phyloP scores from a whole-genome alignment of 2,329 filamentous ascomycete genomes.

The Botrytis medusae region DNA sequence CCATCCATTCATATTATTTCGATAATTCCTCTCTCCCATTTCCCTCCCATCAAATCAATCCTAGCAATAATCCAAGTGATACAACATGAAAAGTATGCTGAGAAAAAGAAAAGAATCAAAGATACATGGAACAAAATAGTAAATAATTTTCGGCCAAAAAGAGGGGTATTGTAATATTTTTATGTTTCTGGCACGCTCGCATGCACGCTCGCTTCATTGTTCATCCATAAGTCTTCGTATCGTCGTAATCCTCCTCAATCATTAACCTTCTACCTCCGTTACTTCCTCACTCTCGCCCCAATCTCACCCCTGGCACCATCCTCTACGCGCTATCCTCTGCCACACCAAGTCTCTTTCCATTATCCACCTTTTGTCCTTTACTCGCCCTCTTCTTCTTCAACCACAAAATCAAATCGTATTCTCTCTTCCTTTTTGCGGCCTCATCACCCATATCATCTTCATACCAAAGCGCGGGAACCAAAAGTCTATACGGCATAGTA shows the following conservation, averaged over 20 bases:
- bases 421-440: constrained; percentile 23
- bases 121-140: neutral
- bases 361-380: neutral
- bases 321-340: constrained; percentile 42
- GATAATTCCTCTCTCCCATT: neutral
- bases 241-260: neutral
- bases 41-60: neutral
- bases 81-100: neutral
- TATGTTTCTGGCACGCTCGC: neutral
- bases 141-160: neutral
- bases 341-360: constrained; percentile 29
- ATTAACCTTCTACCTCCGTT: neutral
- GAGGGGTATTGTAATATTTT: constrained; percentile 1
- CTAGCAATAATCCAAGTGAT: neutral
- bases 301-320: constrained; percentile 18
- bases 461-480: constrained; percentile 76
- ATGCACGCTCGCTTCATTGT: neutral
- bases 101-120: neutral
- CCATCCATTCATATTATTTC: neutral
- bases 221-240: constrained; percentile 3
- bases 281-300: neutral
- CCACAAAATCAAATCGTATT: constrained; percentile 28
- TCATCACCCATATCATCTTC: constrained; percentile 30
- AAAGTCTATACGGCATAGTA: constrained; percentile 80
- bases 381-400: constrained; percentile 22